Percentiles rank a stretch among this genome's conserved stretches.
Evolutionary conservation across 768 basidiomycete species (phyloP).

Genomic region (Russula sp.): DNA sequence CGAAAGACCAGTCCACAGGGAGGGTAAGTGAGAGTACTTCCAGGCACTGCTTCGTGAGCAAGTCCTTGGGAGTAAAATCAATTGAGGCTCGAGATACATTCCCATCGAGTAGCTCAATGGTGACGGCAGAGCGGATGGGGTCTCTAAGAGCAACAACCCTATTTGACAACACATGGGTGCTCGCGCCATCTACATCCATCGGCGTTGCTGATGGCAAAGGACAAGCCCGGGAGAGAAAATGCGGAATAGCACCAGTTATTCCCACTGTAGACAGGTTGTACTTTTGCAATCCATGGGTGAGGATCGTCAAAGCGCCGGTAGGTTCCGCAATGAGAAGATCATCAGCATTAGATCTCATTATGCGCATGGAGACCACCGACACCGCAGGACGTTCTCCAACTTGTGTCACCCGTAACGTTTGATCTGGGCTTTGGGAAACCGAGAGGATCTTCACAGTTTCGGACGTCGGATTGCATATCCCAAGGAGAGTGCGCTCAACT

Average conservation of each 20-base stretch:
- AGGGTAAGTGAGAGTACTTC: constrained; percentile 56
- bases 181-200: constrained; percentile 17
- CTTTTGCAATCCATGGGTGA: constrained; percentile 53
- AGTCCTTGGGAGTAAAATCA: constrained; percentile 48
- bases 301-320: constrained; percentile 43
- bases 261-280: constrained; percentile 23
- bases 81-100: constrained; percentile 40
- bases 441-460: constrained; percentile 41
- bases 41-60: constrained; percentile 51
- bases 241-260: background rate
- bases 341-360: constrained; percentile 53
- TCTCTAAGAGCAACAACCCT: constrained; percentile 41
- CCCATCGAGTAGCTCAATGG: constrained; percentile 48
- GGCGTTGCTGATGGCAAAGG: background rate
- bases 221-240: background rate
- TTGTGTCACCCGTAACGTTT: constrained; percentile 36
- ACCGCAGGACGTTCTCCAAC: constrained; percentile 38
- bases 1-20: constrained; percentile 47
- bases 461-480: constrained; percentile 45
- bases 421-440: constrained; percentile 38
- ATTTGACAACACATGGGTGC: constrained; percentile 7
- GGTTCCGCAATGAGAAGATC: constrained; percentile 66
- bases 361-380: constrained; percentile 50
- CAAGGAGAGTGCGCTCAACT: constrained; percentile 44
- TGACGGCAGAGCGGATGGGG: constrained; percentile 43